Conservation (phyloP, 2,329 filamentous ascomycete species). For the Cryphonectria japonica region DNA sequence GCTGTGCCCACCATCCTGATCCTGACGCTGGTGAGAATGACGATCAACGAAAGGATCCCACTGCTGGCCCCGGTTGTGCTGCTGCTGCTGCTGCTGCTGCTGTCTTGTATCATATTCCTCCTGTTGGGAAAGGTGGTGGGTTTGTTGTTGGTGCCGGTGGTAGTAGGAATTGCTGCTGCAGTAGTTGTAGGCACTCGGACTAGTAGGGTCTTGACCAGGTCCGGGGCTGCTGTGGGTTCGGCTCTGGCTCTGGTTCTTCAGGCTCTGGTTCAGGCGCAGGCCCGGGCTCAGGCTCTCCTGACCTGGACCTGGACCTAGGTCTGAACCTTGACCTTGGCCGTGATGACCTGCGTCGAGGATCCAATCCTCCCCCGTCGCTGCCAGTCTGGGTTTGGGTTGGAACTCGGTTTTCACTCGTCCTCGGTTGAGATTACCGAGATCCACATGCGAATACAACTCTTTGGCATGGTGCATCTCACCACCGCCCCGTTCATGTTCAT, state of each 20-base stretch:
- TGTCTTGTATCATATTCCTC: constrained; percentile 16
- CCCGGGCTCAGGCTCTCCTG: neutral
- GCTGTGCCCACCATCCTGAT: constrained; percentile 9
- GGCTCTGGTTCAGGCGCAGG: neutral
- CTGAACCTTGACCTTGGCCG: neutral
- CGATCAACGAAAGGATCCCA: neutral
- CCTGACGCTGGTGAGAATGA: neutral
- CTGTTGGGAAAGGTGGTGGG: neutral
- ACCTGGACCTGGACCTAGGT: neutral
- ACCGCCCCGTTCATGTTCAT: neutral
- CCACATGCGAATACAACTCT: constrained; percentile 22
- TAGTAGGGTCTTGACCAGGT: neutral
- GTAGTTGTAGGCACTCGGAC: neutral
- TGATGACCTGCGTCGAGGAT: constrained; percentile 10
- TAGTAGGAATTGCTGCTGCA: neutral
- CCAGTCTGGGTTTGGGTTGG: neutral
- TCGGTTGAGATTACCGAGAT: constrained; percentile 30
- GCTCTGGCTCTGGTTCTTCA: constrained; percentile 2
- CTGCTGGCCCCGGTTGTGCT: neutral
- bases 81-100: neutral
- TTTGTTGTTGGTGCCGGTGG: neutral
- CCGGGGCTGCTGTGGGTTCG: neutral
- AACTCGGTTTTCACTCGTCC: neutral
- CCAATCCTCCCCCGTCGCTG: constrained; percentile 1
- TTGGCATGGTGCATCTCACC: neutral